phyloP scores from a whole-genome alignment of 2,329 filamentous ascomycete genomes.

The Blastomyces percursus region DNA sequence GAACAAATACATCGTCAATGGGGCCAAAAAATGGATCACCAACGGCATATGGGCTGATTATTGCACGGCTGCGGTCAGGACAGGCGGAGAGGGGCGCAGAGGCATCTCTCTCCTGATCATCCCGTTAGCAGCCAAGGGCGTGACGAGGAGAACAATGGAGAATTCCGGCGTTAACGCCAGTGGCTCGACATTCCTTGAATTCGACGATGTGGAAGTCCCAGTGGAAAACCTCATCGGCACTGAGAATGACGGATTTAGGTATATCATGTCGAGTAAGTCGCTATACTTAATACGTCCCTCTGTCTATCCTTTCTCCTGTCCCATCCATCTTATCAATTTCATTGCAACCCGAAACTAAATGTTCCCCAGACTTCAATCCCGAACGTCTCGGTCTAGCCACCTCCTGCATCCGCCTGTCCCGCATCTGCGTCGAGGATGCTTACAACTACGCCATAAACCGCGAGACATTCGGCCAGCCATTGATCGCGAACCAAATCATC shows the following conservation, averaged over 20 bases:
- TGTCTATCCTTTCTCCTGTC: constrained; percentile 23
- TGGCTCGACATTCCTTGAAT: constrained; percentile 54
- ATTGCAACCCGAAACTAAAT: background rate
- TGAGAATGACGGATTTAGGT: constrained; percentile 60
- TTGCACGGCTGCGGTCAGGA: constrained; percentile 52
- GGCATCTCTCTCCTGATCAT: constrained; percentile 52
- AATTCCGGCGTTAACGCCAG: constrained; percentile 59
- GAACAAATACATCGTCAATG: constrained; percentile 51
- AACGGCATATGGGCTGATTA: constrained; percentile 51
- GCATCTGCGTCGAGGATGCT: constrained; percentile 49
- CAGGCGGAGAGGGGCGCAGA: constrained; percentile 42
- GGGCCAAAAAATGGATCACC: constrained; percentile 59
- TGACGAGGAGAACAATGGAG: constrained; percentile 44
- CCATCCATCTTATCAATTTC: constrained; percentile 17
- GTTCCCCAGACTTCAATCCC: constrained; percentile 56
- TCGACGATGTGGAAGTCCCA: constrained; percentile 62
- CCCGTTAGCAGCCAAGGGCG: constrained; percentile 40
- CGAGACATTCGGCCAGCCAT: constrained; percentile 50
- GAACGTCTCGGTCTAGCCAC: constrained; percentile 58
- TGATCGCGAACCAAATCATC: constrained; percentile 50
- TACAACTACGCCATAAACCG: constrained; percentile 54
- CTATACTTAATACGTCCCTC: background rate
- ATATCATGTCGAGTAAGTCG: constrained; percentile 54
- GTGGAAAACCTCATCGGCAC: constrained; percentile 56
- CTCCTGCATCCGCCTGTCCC: constrained; percentile 49